Evolutionary conservation across 371 early-diverging fungal species (phyloP), one percentile per base, ranked within the genome.

Genomic region (Mucor racemosus): DNA sequence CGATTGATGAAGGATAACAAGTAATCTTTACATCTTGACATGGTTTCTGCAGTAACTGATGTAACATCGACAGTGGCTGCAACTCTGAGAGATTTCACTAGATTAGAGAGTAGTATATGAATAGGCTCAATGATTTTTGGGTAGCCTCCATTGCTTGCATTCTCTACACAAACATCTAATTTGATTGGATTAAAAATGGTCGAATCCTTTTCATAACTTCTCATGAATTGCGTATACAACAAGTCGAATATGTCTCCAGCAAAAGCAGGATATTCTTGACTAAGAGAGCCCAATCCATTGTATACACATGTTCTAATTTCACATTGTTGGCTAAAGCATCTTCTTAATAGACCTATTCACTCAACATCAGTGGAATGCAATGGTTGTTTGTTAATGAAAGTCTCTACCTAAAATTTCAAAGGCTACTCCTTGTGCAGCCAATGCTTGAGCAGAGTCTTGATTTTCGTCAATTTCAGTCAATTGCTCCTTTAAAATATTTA

Each of bases 321-420:
- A 19, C 73, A 68, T 58, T 88, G 90, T 60, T 88, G 87, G 55
- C 80, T 83, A 55, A 88, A 79, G 54, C 87, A 88, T 48, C 86
- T 76, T 11, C 90, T 77, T 31, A 89, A 53, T 44, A 84, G 75
- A 36, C 87, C 88, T 85, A n/a, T 59, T 36, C 26, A 26, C 26
- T 26, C 3, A 26, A 26, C 1, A 26, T 26, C 3, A 26, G 26
- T 26, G 26, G 3, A 26, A 26, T 26, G 3, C 26, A 39, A 11
- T 13, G 13, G 26, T 34, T n/a, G 14, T 17, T n/a, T 44, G 17
- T 10, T 26, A 3, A 6, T 9, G 40, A 17, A 36, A 31, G 7
- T 35, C 3, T 31, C 48, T 84, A 84, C 87, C 81, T 26, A 89
- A 42, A 21, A 87, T 84, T 69, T 89, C 90, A 64, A 85, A 79